Base-by-base conservation (phyloP, 805 yeast genomes). In the Candida jianshihensis region DNA sequence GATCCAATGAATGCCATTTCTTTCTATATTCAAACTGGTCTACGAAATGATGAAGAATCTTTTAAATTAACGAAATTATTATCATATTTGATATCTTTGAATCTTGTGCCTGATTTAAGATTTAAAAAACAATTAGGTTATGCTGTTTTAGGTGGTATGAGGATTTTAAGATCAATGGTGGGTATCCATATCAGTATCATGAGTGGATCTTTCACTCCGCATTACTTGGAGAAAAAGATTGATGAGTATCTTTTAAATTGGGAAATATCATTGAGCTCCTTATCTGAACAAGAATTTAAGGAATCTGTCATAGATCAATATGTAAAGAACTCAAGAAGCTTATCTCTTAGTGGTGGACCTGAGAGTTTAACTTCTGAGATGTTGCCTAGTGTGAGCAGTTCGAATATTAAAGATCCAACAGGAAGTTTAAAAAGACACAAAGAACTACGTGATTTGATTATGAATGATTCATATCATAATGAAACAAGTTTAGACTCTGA, bases 101-200 rank as follows among this genome's bases (percentile, higher is more conserved):
- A 66, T 1, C 59, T 74, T 15, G 54, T 61, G 1, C 59, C 67
- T 3, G 77, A 71, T 32, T 54, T 81, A 14, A 57, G 89, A 41
- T 66, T 65, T 15, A 70, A 68, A 44, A 68, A 66, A 39, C 82
- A 76, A 43, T 53, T 82, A 37, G 89, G 86, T 0, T 82, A 82
- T 49, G 64, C 69, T 5, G 74, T 79, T 0, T 44, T 69, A n/a
- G 72, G 78, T 16, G 87, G 87, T 0, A 37, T 68, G 19, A 58
- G 83, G 40, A 46, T 70, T 1, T 53, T 74, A 20, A 60, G 77
- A 36, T 63, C 66, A 17, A 70, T 78, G 0, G 54, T 71, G 22
- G 90, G 90, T 1, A 40, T 81, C 4, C 80, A 75, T 46, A 56
- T 82, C 10, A 62, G 73, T 1, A 54, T 79, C 0, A 70, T 78